Evolutionary conservation across 2,329 filamentous ascomycete species (phyloP), one percentile per base, ranked within the genome.

Genomic region (Aspergillus sp.): DNA sequence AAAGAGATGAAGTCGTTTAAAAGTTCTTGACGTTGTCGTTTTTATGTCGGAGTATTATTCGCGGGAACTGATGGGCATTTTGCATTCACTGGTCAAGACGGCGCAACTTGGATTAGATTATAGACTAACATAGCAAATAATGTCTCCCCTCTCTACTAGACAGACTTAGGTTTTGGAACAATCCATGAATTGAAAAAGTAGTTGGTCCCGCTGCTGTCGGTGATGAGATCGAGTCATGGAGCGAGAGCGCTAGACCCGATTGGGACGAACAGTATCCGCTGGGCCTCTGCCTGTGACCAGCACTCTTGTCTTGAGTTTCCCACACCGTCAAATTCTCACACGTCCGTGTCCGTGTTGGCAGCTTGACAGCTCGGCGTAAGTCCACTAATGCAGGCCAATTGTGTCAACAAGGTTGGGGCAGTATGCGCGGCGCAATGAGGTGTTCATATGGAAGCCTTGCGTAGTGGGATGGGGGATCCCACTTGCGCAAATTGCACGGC

Each of bases 1-100:
- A 97, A 71, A 81, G 93, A 26, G 77, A 86, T 2, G 93, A 99
- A 52, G 86, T 96, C 38, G 85, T 95, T 53, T 81, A 64, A 74
- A n/a, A 18, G 34, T n/a, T 26, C 48, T 39, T 30, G 9, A 17
- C 18, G n/a, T 26, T 12, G 24, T 38, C 17, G 4, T 36, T 50
- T 44, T 43, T 24, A 15, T 36, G 34, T 15, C 15, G 18, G 7
- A 11, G 18, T 13, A 45, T 47, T 43, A 53, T 50, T 30, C 30
- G 45, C 30, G 20, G 38, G 53, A 43, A 13, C 47, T 18, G 26
- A 55, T 50, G 47, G 39, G 39, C 15, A 18, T 15, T 22, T 45
- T 55, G 44, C 26, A 43, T 43, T 52, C 8, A 7, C 30, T 3
- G 48, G 24, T 48, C n/a, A 20, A 34, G 48, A 41, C 20, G 45